These are phyloP conservation scores for Pseudomonodictys pantanalensis DNA, from an alignment of 495 filamentous ascomycete species.

Conservation along the genomic window DNA sequence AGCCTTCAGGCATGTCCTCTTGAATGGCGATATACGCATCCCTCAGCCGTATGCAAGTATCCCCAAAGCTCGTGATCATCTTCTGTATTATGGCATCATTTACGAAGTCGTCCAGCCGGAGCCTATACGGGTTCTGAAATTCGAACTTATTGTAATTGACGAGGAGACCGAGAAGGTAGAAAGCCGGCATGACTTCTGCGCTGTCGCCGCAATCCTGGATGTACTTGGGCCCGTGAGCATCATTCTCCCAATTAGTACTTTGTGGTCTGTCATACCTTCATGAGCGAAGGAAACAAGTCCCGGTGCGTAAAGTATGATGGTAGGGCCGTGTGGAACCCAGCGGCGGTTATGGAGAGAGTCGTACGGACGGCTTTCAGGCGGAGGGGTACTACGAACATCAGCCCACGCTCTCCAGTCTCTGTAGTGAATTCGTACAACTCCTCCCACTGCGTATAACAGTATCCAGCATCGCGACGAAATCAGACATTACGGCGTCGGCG, in stretches of 20 bases:
- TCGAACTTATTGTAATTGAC: conserved; percentile 99
- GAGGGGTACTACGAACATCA: conserved; percentile 8
- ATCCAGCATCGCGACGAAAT: conserved; percentile 83
- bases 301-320: conserved; percentile 93
- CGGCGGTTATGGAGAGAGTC: conserved; percentile 80
- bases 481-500: conserved; percentile 78
- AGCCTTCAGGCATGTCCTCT: conserved; percentile 88
- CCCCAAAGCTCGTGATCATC: conserved; percentile 71
- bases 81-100: conserved; percentile 84
- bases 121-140: conserved; percentile 93
- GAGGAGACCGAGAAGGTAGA: conserved; percentile 80
- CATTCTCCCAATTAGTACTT: no score
- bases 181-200: conserved; percentile 64
- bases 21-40: conserved; percentile 82
- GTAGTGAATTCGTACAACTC: conserved; percentile 30
- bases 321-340: conserved; percentile 89
- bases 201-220: conserved; percentile 74
- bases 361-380: conserved; percentile 71
- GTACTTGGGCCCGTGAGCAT: conserved; percentile 65
- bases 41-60: conserved; percentile 62
- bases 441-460: conserved; percentile 74
- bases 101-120: conserved; percentile 95
- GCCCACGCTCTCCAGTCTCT: background rate
- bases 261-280: conserved; percentile 65
- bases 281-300: conserved; percentile 89